Conservation (phyloP, 495 filamentous ascomycete species). For the Glutinoglossum americanum region DNA sequence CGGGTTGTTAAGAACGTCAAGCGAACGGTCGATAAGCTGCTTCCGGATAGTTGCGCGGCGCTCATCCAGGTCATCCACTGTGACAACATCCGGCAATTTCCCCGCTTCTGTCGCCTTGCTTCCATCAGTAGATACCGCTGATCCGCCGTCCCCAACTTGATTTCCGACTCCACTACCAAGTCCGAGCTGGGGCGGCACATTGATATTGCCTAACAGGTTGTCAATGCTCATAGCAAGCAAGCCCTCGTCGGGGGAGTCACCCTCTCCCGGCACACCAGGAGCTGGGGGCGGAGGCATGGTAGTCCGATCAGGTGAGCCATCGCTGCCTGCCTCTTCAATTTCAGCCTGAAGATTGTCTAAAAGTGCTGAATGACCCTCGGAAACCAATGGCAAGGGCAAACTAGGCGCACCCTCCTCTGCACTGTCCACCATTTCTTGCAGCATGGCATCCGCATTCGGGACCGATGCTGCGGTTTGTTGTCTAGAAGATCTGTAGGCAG, state of each 20-base stretch:
- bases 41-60: slow-evolving; percentile 49
- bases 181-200: neutral
- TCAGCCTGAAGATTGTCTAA: slow-evolving; percentile 12
- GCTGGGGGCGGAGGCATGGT: slow-evolving; percentile 13
- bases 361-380: neutral
- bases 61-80: slow-evolving; percentile 65
- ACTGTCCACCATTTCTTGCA: slow-evolving; percentile 1
- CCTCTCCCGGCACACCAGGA: slow-evolving; percentile 9
- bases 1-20: slow-evolving; percentile 54
- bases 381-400: neutral
- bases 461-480: neutral
- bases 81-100: slow-evolving; percentile 24
- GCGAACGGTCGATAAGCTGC: slow-evolving; percentile 66
- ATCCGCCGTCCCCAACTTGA: neutral
- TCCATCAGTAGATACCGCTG: neutral
- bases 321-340: slow-evolving; percentile 13
- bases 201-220: slow-evolving; percentile 9
- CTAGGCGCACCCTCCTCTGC: slow-evolving; percentile 7
- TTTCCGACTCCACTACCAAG: neutral
- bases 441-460: neutral
- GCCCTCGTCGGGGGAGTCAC: slow-evolving; percentile 7
- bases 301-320: slow-evolving; percentile 9
- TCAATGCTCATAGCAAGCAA: slow-evolving; percentile 23
- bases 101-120: slow-evolving; percentile 5
- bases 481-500: neutral